Percentiles rank a stretch among this genome's conserved stretches.
Conservation (phyloP, 2,329 filamentous ascomycete genomes). For the Arthrocladium fulminans region DNA sequence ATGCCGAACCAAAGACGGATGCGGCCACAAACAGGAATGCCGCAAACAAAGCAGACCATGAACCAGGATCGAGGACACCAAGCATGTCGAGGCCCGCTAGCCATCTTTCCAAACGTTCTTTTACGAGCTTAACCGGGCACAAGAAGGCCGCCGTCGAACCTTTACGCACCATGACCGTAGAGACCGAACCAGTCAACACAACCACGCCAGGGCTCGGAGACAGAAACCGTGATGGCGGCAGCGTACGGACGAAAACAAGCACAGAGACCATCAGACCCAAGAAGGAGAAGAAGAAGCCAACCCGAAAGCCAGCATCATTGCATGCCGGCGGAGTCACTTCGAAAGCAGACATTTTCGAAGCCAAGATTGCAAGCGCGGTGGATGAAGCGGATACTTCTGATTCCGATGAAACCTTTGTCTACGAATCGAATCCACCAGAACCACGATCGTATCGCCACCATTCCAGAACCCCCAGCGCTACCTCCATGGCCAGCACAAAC, state of each 20-base stretch:
- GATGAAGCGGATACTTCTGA: constrained; percentile 95
- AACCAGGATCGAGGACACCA: constrained; percentile 27
- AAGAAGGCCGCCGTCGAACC: constrained; percentile 69
- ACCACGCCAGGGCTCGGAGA: constrained; percentile 69
- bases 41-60: constrained; percentile 31
- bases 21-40: constrained; percentile 34
- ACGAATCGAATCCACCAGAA: constrained; percentile 85
- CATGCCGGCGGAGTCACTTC: constrained; percentile 58
- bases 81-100: constrained; percentile 37
- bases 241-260: constrained; percentile 76
- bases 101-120: constrained; percentile 57
- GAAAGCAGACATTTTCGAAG: constrained; percentile 96
- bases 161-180: constrained; percentile 86
- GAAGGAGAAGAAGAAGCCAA: constrained; percentile 77
- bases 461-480: constrained; percentile 88
- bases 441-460: constrained; percentile 67
- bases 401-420: constrained; percentile 97
- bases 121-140: constrained; percentile 52
- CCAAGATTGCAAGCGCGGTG: constrained; percentile 89
- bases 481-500: constrained; percentile 54
- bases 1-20: background rate
- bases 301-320: constrained; percentile 61
- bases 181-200: constrained; percentile 90
- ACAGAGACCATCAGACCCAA: constrained; percentile 92
- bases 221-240: constrained; percentile 57